Percentiles rank a stretch among this genome's conserved stretches.
Conservation (phyloP, 1,284 basidiomycete species). For the Leccinum pseudoinsigne region DNA sequence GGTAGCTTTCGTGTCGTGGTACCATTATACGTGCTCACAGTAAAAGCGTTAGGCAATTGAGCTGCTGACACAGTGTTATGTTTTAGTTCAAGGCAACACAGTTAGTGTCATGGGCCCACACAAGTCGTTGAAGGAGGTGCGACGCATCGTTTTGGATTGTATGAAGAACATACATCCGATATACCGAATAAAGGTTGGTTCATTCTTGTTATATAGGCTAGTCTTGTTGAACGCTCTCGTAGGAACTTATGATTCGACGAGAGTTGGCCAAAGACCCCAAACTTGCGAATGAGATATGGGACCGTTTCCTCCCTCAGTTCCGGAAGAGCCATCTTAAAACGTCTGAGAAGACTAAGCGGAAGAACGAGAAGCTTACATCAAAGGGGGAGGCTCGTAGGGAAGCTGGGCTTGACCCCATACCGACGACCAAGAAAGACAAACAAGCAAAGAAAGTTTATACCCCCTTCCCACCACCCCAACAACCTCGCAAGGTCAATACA, state of each 20-base stretch:
- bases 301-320: constrained; percentile 97
- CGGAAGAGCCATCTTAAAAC: constrained; percentile 90
- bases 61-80: constrained; percentile 94
- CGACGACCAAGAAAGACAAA: constrained; percentile 41
- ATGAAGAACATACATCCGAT: constrained; percentile 99
- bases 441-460: constrained; percentile 95
- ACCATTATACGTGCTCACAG: constrained; percentile 10
- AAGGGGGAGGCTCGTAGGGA: constrained; percentile 61
- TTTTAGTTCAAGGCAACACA: constrained; percentile 97
- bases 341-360: constrained; percentile 88
- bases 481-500: constrained; percentile 77
- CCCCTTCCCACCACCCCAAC: constrained; percentile 95
- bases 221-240: constrained; percentile 8
- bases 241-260: constrained; percentile 99
- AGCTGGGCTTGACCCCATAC: constrained; percentile 52
- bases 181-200: constrained; percentile 91
- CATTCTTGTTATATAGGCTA: background rate
- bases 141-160: constrained; percentile 94
- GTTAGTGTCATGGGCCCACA: constrained; percentile 97
- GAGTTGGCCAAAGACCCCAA: constrained; percentile 99
- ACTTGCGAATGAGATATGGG: constrained; percentile 93
- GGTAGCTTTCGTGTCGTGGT: constrained; percentile 36
- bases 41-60: constrained; percentile 81
- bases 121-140: constrained; percentile 94
- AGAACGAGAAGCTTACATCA: constrained; percentile 65